Evolutionary conservation across 305 asterid species (phyloP), one percentile per base, ranked within the genome.

Genomic region (Fraxinus floribunda): DNA sequence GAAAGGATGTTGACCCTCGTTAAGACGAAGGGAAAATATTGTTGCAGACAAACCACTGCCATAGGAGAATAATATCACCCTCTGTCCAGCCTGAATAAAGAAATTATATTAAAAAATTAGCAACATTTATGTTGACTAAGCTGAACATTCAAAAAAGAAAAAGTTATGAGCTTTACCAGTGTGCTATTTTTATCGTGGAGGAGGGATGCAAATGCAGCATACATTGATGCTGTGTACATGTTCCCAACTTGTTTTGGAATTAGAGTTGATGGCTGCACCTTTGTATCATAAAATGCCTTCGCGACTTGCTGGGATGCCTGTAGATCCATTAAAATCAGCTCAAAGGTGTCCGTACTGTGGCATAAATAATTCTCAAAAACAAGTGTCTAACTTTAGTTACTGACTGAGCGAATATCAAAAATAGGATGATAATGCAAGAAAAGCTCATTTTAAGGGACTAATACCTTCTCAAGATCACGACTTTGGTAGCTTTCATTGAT

Each of bases 391-490:
- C 75, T 70, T 3, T 1, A 11, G 22, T 20, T 70, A 70, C 35
- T 49, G 34, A 70, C 26, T 3, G 4, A 57, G 68, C 29, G 15
- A 73, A 79, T 52, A 82, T 68, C 20, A 70, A 18, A 29, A 29
- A 52, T 29, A 30, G 1, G 18, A 68, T 3, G 36, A 26, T 29
- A 70, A 70, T 4, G 22, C 29, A 41, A 10, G 71, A 7, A 24
- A 11, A 60, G 39, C 4, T 1, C 9, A 16, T 52, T 83, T 22
- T 52, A 68, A 66, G 26, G 46, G 49, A 41, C 83, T 36, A 76
- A 7, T 72, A 94, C 98, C 98, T 96, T 96, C 89, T 96, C 99
- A 86, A 96, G 99, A 86, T 94, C 99, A 44, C 99, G 98, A 87
- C 92, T 96, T 85, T 91, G 92, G 86, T 96, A 94, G 92, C 98